Percentiles rank a stretch among this genome's conserved stretches.
phyloP scores from a whole-genome alignment of 768 basidiomycete genomes.

The Lentinula detonsa region DNA sequence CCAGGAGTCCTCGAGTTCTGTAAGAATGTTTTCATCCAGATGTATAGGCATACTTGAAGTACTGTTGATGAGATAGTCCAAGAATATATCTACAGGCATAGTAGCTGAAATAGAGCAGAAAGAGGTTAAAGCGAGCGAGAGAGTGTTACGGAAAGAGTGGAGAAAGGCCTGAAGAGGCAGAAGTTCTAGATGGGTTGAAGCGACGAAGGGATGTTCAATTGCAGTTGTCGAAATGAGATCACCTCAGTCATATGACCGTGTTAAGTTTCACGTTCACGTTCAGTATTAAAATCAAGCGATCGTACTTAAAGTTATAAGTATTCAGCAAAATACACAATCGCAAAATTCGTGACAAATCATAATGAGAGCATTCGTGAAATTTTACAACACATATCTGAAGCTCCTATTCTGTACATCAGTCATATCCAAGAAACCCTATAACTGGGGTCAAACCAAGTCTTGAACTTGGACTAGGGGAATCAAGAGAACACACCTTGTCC shows the following conservation, averaged over 20 bases:
- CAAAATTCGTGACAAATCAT: no score
- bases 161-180: not conserved
- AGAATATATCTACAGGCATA: slow-evolving; percentile 1
- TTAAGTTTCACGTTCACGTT: no score
- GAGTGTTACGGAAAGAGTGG: not conserved
- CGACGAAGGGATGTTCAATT: no score
- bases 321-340: no score
- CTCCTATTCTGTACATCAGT: not conserved
- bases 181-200: not conserved
- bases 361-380: no score
- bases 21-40: not conserved
- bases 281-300: no score
- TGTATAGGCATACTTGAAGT: slow-evolving; percentile 1
- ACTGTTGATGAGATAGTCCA: slow-evolving; percentile 3
- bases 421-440: not conserved
- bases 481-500: not conserved
- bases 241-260: no score
- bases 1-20: slow-evolving; percentile 1
- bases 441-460: not conserved
- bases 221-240: not conserved
- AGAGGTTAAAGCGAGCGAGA: no score
- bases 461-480: not conserved
- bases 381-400: not conserved
- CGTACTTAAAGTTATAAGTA: no score
- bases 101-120: not conserved